These are phyloP conservation scores for Austroboletus novae-zelandiae DNA, from an alignment of 1,284 basidiomycete genomes.

Conservation along the genomic window DNA sequence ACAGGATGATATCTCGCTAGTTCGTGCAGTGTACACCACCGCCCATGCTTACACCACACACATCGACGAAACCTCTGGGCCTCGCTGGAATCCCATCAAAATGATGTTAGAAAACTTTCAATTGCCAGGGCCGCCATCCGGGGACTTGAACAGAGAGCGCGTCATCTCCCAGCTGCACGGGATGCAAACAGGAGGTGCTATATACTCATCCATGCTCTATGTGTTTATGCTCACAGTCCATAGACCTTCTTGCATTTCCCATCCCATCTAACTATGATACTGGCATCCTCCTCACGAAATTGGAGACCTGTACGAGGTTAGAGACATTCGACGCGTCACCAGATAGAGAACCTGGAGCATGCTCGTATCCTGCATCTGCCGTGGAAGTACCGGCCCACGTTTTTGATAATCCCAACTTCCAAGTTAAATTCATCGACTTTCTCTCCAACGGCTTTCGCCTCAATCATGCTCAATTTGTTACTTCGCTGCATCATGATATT, in stretches of 20 bases:
- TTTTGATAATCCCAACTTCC: slow-evolving; percentile 16
- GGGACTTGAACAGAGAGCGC: not conserved
- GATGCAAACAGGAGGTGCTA: too few species aligned
- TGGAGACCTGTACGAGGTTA: not conserved
- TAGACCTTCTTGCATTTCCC: not conserved
- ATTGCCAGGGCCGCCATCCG: not conserved
- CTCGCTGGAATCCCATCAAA: slow-evolving; percentile 2
- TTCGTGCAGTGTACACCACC: not conserved
- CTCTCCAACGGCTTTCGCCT: slow-evolving; percentile 20
- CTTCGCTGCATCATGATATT: slow-evolving; percentile 29
- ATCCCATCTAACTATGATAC: not conserved
- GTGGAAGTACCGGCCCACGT: slow-evolving; percentile 16
- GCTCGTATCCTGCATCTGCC: slow-evolving; percentile 15
- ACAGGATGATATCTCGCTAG: not conserved
- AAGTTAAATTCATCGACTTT: slow-evolving; percentile 6
- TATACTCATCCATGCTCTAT: not conserved
- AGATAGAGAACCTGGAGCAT: not conserved
- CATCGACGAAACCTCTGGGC: not conserved
- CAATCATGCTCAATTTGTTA: slow-evolving; percentile 28
- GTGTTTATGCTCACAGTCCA: not conserved
- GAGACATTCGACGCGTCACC: not conserved
- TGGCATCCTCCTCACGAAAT: not conserved
- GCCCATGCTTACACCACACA: slow-evolving; percentile 2
- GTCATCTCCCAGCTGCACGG: not conserved
- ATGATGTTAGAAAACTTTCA: slow-evolving; percentile 1